Base-by-base conservation (phyloP, 495 filamentous ascomycete genomes). In the Massariosphaeria phaeospora region DNA sequence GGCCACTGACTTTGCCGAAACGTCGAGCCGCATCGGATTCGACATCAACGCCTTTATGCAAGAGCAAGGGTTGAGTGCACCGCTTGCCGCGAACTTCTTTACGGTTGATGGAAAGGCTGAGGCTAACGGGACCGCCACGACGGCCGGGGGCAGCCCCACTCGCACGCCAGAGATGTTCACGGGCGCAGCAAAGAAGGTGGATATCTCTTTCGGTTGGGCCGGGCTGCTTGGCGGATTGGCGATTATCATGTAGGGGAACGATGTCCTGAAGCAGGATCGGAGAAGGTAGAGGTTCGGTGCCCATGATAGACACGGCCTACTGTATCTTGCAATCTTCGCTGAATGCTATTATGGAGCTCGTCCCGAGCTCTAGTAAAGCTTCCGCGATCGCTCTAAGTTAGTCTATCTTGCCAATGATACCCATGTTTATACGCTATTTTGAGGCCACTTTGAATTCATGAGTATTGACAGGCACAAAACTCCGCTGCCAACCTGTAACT, bases 51-150 rank as follows among this genome's bases (percentile, higher is more conserved):
- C 8, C 0, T 62, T 62, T 29, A 52, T 57, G 52, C 29, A 52
- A 31, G 33, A 20, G 17, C 29, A 51, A 12, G 54, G 48, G 27
- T 26, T 62, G 33, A 42, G n/a, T 17, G 40, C 36, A 20, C 59
- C 52, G 18, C 2, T 62, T 1, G 59, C 59, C 3, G 59, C 26
- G 10, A 57, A 62, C 24, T 62, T 62, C 43, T 62, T 62, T 24
- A 53, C 53, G 9, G 59, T 62, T 0, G 53, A 53, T 41, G 59
- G 59, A 12, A 52, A 21, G 36, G 46, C 52, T 7, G 26, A 15
- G 9, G 59, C 48, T 0, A 48, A 20, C 18, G 52, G 48, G 6
- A 39, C 36, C 21, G 56, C 58, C 27, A 56, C 52, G 10, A 31
- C 21, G 2, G 52, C 27, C 31, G 52, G 30, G 10, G 58, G 58